Base-by-base conservation (phyloP, 257 asterid species). In the Capsicum chinense region DNA sequence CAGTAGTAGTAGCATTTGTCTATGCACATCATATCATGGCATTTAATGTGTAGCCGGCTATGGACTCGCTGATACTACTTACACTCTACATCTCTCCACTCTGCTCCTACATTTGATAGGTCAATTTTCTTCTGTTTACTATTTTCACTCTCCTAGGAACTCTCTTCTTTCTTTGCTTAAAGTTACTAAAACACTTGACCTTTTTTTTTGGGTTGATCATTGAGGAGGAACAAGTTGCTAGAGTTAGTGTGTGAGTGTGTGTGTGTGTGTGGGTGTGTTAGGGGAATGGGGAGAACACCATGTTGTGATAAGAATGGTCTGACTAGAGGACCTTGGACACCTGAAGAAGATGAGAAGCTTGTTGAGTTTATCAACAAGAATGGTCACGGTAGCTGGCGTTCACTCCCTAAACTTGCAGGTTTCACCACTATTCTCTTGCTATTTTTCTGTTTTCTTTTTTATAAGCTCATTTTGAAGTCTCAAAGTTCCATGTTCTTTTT, bases 381-480 rank as follows among this genome's bases (percentile, higher is more conserved):
- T 89, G 99, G 99, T 16, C 94, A 92, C 90, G 97, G 97, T n/a
- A 93, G 98, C 91, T 95, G 99, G 99, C 92, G 97, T 73, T 89
- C 93, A 78, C 93, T 95, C 69, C 99, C 99, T 79, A 92, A 93
- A 82, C 95, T 88, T 83, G 99, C 99, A 86, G 99, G 98, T 21
- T 11, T 78, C 71, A 26, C 47, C 60, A 12, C 14, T 79, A 58
- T 70, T 15, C 44, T 47, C 37, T 17, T 62, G 16, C 21, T 57
- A 2, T 79, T 80, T 58, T 15, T n/a, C 59, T 37, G 42, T 58
- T 44, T 79, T 9, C 0, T 66, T 39, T 39, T 3, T 26, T 26
- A 26, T 26, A 39, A 59, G 10, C 57, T 39, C 15, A 35, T 4
- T 39, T 80, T n/a, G 21, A 37, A 66, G 70, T 17, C 56, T 66